Conservation (phyloP, 306 rosid genomes). For the Crotalaria pallida region DNA sequence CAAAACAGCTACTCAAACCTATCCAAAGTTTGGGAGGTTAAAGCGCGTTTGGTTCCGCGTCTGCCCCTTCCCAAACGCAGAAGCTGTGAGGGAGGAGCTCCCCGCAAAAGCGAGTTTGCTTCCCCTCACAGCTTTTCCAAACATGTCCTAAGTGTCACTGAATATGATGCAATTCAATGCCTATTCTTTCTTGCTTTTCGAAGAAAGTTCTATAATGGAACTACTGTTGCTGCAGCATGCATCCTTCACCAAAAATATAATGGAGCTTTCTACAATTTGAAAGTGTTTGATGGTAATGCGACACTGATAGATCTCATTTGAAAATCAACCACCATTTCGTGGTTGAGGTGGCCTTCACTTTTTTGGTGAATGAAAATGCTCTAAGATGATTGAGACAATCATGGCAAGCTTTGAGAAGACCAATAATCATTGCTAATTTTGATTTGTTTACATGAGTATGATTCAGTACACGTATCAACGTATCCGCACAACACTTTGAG, state of each 20-base stretch:
- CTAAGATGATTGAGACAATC: conserved; percentile 10
- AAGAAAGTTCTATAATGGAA: background rate
- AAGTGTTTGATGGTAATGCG: conserved; percentile 88
- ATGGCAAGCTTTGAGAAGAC: conserved; percentile 14
- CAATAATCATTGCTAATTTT: too few relatives aligned
- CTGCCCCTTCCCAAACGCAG: too few relatives aligned
- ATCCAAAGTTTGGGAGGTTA: too few relatives aligned
- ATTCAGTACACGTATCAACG: background rate
- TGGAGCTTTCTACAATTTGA: conserved; percentile 90
- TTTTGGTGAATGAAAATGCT: background rate
- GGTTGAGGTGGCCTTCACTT: conserved; percentile 25
- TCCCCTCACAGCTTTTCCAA: too few relatives aligned
- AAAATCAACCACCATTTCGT: conserved; percentile 67
- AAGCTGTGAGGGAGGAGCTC: too few relatives aligned
- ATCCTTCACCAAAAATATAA: background rate
- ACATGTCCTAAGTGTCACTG: background rate
- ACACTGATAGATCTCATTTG: conserved; percentile 69
- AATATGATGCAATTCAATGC: background rate
- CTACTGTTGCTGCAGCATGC: background rate
- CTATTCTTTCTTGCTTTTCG: background rate
- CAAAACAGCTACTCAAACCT: too few relatives aligned
- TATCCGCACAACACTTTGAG: background rate
- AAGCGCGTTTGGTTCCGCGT: too few relatives aligned
- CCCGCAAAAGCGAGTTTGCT: too few relatives aligned
- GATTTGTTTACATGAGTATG: too few relatives aligned